These are phyloP conservation scores for Starmerella floricola DNA, from an alignment of 805 yeast genomes.

Conservation along the genomic window DNA sequence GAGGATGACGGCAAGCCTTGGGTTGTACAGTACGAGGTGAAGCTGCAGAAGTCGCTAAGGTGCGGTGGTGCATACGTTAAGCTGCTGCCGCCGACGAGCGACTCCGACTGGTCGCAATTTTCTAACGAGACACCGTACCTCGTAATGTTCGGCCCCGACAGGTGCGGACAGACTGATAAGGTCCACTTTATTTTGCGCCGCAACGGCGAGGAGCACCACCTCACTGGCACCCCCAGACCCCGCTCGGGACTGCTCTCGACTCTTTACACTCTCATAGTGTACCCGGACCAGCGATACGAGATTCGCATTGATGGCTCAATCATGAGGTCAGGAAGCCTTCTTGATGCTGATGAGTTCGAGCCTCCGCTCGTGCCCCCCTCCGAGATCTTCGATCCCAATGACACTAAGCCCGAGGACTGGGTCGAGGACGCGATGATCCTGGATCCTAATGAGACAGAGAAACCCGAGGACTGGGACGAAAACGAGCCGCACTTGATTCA, in stretches of 20 bases:
- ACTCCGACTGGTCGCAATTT: constrained; percentile 38
- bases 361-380: constrained; percentile 61
- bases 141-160: constrained; percentile 91
- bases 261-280: constrained; percentile 65
- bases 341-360: constrained; percentile 42
- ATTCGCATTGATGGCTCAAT: constrained; percentile 72
- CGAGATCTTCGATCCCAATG: constrained; percentile 46
- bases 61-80: constrained; percentile 91
- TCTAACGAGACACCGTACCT: constrained; percentile 60
- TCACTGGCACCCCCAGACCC: constrained; percentile 49
- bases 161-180: constrained; percentile 69
- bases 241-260: constrained; percentile 41
- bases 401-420: constrained; percentile 69
- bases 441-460: constrained; percentile 50
- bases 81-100: constrained; percentile 39
- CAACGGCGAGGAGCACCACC: constrained; percentile 56
- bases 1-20: constrained; percentile 38
- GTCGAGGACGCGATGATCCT: constrained; percentile 54
- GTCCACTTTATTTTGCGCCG: constrained; percentile 65
- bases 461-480: constrained; percentile 83
- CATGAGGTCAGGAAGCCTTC: constrained; percentile 55
- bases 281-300: constrained; percentile 56
- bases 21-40: constrained; percentile 82
- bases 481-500: constrained; percentile 48
- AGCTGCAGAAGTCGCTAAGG: constrained; percentile 59